A percentile compares a stretch with the other conserved stretches of the same genome.
These are phyloP conservation scores for Candida railenensis DNA, from an alignment of 805 yeast species.

Conservation along the genomic window DNA sequence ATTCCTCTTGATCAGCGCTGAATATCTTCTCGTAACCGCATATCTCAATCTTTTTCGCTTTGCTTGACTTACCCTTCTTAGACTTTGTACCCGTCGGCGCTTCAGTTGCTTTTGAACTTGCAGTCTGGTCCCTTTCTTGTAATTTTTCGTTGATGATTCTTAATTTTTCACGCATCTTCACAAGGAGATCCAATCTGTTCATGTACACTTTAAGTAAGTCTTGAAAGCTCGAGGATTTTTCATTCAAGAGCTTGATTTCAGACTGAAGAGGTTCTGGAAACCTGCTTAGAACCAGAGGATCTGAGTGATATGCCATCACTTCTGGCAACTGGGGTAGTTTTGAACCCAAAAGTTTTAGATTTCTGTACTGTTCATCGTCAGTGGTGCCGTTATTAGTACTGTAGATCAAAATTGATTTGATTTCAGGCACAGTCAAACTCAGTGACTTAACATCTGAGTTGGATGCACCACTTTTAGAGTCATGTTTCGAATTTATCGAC, in stretches of 20 bases:
- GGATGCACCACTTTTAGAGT: no score
- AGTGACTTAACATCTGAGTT: no score
- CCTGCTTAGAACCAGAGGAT: not conserved
- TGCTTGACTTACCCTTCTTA: slow-evolving; percentile 11
- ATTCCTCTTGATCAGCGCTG: slow-evolving; percentile 2
- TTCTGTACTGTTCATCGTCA: slow-evolving; percentile 14
- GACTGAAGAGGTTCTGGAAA: slow-evolving; percentile 17
- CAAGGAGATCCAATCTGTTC: slow-evolving; percentile 20
- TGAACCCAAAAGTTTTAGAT: slow-evolving; percentile 26
- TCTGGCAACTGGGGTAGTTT: slow-evolving; percentile 44
- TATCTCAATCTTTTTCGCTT: slow-evolving; percentile 41
- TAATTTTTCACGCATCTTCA: slow-evolving; percentile 33
- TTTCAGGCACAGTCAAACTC: not conserved
- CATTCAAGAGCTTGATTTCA: slow-evolving; percentile 18
- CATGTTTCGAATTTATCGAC: no score
- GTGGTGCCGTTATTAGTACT: not conserved
- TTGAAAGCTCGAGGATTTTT: slow-evolving; percentile 14
- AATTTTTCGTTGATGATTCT: slow-evolving; percentile 37
- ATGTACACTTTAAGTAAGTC: slow-evolving; percentile 12
- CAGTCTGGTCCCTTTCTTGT: slow-evolving; percentile 6
- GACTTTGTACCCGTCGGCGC: not conserved
- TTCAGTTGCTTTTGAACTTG: not conserved
- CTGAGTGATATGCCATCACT: slow-evolving; percentile 20
- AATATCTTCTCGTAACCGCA: slow-evolving; percentile 50
- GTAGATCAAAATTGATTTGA: not conserved